These are phyloP conservation scores for Paraphoma chrysanthemicola DNA, from an alignment of 2,329 filamentous ascomycete genomes.

Conservation along the genomic window DNA sequence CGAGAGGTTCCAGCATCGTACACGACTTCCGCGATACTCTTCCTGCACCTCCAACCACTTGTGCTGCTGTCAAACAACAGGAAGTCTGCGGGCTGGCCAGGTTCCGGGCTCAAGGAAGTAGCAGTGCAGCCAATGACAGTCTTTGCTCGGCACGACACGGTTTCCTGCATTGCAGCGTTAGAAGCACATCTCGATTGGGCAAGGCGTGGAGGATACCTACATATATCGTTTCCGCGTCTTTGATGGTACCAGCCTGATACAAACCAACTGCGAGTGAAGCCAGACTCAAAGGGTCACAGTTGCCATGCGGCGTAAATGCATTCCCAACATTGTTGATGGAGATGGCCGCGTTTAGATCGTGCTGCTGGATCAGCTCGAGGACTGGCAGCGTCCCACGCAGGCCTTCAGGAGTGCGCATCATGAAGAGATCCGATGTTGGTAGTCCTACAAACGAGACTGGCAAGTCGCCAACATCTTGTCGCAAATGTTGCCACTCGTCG, in stretches of 20 bases:
- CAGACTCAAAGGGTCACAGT: slow-evolving; percentile 67
- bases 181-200: slow-evolving; percentile 4
- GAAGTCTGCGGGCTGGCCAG: slow-evolving; percentile 52
- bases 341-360: slow-evolving; percentile 66
- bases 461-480: slow-evolving; percentile 57
- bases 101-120: slow-evolving; percentile 36
- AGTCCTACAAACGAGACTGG: slow-evolving; percentile 72
- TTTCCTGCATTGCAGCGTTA: slow-evolving; percentile 48
- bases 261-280: slow-evolving; percentile 64
- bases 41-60: slow-evolving; percentile 50
- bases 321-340: slow-evolving; percentile 78
- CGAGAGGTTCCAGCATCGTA: slow-evolving; percentile 50
- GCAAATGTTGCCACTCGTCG: slow-evolving; percentile 59
- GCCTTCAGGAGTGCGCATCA: slow-evolving; percentile 64
- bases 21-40: slow-evolving; percentile 52
- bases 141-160: slow-evolving; percentile 56
- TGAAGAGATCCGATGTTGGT: slow-evolving; percentile 74
- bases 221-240: slow-evolving; percentile 66
- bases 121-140: slow-evolving; percentile 48
- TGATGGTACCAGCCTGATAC: slow-evolving; percentile 70
- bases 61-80: slow-evolving; percentile 50
- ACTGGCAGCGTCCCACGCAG: slow-evolving; percentile 69
- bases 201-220: slow-evolving; percentile 47
- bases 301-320: slow-evolving; percentile 75
- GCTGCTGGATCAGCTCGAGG: slow-evolving; percentile 64